Base-by-base conservation (phyloP, 306 rosid genomes). In the Cyamopsis tetragonoloba region DNA sequence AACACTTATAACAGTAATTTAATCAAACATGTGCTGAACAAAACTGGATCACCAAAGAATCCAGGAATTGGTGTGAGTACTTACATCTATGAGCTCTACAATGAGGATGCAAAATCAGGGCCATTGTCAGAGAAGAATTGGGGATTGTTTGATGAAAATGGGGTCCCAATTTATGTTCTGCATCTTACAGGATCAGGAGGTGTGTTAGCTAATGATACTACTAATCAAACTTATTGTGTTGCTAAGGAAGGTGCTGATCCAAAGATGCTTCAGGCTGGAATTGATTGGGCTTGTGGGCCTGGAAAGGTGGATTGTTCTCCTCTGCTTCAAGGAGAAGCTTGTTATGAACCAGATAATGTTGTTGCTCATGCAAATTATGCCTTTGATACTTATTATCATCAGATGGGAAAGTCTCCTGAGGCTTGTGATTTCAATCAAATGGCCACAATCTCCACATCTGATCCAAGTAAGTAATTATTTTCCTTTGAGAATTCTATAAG, bases 231-330 rank as follows among this genome's bases (percentile, higher is more conserved):
- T 38, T 87, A 64, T 60, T 93, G 99, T 34, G 37, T 87, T 6
- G 89, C 86, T 2, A 93, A 83, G 78, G 86, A 86, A 4, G 91
- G 92, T 1, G 86, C 96, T 1, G 97, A 89, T 56, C 37, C 69
- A 0, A 88, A 84, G 84, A 88, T 93, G 97, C 77, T 93, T 68
- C 99, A 93, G 81, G 99, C 99, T 74, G 99, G 95, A n/a, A 66
- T 93, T 2, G 99, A 93, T 79, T 93, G 97, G 97, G 99, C 99
- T 10, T 90, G 99, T 72, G 99, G 99, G 51, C 88, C 97, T 5
- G 99, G 96, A 35, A 88, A 85, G 71, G 99, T 93, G 62, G 95
- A 90, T 53, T 93, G 99, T 68, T 78, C 95, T 59, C 53, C 74
- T 5, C 57, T 93, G 79, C 73, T 75, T 63, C 97, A 93, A 51